Conservation (phyloP, 1,139 yeast species). For the Pichia sp. region DNA sequence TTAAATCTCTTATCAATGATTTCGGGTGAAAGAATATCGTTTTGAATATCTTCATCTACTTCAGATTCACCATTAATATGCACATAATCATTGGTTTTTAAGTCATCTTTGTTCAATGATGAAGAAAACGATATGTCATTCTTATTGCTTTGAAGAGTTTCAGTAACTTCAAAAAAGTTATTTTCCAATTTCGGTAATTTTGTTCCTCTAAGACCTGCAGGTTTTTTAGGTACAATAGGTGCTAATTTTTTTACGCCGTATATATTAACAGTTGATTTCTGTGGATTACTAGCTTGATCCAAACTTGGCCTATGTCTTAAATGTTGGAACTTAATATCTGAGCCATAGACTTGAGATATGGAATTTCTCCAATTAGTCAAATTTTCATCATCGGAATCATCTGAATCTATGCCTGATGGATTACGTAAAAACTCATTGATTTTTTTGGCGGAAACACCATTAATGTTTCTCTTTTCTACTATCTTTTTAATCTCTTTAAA, state of each 20-base stretch:
- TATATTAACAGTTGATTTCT: slow-evolving; percentile 1
- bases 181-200: slow-evolving; percentile 1
- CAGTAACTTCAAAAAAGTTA: background rate
- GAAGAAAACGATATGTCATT: too few species aligned
- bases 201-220: slow-evolving; percentile 10
- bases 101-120: background rate
- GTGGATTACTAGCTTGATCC: slow-evolving; percentile 5
- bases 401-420: slow-evolving; percentile 17
- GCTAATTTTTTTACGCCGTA: slow-evolving; percentile 12
- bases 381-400: slow-evolving; percentile 8
- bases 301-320: slow-evolving; percentile 18
- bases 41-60: too few species aligned
- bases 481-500: slow-evolving; percentile 33
- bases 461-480: slow-evolving; percentile 15
- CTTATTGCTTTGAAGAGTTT: too few species aligned
- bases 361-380: background rate
- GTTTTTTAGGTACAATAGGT: slow-evolving; percentile 30
- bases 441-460: background rate
- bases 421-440: slow-evolving; percentile 6
- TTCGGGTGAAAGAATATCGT: background rate
- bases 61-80: background rate
- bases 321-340: too few species aligned
- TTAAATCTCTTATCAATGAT: slow-evolving; percentile 40
- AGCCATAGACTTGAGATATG: too few species aligned
- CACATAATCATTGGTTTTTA: background rate